A percentile compares a stretch with the other conserved stretches of the same genome.
phyloP scores from a whole-genome alignment of 805 yeast genomes.

The Ogataea pilisensis region DNA sequence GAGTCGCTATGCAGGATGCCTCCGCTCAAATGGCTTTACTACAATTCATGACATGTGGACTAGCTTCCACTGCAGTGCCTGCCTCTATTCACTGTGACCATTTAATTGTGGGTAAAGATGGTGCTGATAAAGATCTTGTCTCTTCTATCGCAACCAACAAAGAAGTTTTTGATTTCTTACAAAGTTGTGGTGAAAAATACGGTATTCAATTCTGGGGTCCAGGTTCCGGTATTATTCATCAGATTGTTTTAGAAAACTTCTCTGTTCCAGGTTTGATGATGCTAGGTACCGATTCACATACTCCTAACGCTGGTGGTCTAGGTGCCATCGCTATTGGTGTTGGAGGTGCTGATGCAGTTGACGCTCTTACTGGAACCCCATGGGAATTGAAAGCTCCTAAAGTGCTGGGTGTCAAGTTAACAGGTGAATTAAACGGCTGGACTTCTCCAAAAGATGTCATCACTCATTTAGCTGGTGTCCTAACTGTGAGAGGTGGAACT shows the following conservation, averaged over 20 bases:
- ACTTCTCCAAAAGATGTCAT: conserved; percentile 96
- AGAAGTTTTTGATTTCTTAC: conserved; percentile 91
- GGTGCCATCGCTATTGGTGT: conserved; percentile 98
- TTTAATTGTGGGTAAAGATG: conserved; percentile 92
- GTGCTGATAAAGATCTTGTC: conserved; percentile 80
- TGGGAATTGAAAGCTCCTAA: conserved; percentile 99
- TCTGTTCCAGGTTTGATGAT: conserved; percentile 97
- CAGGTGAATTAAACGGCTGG: conserved; percentile 93
- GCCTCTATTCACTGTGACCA: conserved; percentile 98
- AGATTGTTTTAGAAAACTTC: conserved; percentile 92
- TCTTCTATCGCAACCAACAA: conserved; percentile 86
- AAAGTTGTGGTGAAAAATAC: conserved; percentile 88
- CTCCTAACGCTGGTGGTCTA: conserved; percentile 98
- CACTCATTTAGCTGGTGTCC: conserved; percentile 85
- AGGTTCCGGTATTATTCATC: conserved; percentile 97
- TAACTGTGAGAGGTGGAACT: conserved; percentile 98
- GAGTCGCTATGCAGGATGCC: conserved; percentile 99
- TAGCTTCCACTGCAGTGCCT: conserved; percentile 89
- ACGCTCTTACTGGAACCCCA: conserved; percentile 87
- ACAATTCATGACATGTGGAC: conserved; percentile 95
- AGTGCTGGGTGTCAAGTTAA: conserved; percentile 89
- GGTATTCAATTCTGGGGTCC: conserved; percentile 99
- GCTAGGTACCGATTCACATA: conserved; percentile 96
- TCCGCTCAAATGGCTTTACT: conserved; percentile 97
- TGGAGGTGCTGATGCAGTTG: conserved; percentile 99